phyloP scores from a whole-genome alignment of 805 yeast genomes.

The Metschnikowia sp. region DNA sequence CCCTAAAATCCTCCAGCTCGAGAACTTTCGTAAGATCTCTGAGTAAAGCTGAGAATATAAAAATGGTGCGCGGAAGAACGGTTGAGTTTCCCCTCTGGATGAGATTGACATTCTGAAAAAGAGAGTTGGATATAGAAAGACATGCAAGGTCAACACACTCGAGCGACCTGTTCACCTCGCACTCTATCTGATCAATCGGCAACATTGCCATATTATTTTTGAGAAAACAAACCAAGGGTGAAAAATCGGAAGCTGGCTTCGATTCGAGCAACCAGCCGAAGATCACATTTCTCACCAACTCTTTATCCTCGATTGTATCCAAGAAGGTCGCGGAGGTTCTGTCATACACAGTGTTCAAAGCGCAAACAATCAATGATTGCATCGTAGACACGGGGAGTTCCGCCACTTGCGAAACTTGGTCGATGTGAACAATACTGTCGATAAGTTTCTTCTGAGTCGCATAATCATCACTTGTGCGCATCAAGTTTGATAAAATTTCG shows the following conservation, averaged over 20 bases:
- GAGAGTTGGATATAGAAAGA: conserved; percentile 46
- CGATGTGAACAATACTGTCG: conserved; percentile 6
- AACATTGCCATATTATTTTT: conserved; percentile 5
- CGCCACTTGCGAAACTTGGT: not conserved
- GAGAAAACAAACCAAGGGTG: conserved; percentile 8
- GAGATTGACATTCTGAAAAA: conserved; percentile 41
- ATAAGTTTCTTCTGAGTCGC: conserved; percentile 16
- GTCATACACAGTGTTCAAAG: conserved; percentile 15
- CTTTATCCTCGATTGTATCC: conserved; percentile 6
- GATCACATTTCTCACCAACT: conserved; percentile 11
- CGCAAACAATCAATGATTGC: conserved; percentile 3
- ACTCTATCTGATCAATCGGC: conserved; percentile 26
- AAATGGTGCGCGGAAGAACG: conserved; percentile 5
- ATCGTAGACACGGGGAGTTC: not conserved
- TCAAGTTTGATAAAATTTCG: conserved; percentile 19
- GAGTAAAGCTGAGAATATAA: conserved; percentile 18
- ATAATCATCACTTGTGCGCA: conserved; percentile 8
- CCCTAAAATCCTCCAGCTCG: not conserved
- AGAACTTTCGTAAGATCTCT: not conserved
- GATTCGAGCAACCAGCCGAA: conserved; percentile 10
- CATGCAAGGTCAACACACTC: conserved; percentile 16
- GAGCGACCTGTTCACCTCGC: conserved; percentile 13
- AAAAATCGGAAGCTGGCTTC: conserved; percentile 13
- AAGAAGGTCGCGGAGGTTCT: conserved; percentile 14
- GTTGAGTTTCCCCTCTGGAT: conserved; percentile 7